Percentiles rank a stretch among this genome's conserved stretches.
Conservation (phyloP, 257 asterid genomes). For the Solanum verrucosum region DNA sequence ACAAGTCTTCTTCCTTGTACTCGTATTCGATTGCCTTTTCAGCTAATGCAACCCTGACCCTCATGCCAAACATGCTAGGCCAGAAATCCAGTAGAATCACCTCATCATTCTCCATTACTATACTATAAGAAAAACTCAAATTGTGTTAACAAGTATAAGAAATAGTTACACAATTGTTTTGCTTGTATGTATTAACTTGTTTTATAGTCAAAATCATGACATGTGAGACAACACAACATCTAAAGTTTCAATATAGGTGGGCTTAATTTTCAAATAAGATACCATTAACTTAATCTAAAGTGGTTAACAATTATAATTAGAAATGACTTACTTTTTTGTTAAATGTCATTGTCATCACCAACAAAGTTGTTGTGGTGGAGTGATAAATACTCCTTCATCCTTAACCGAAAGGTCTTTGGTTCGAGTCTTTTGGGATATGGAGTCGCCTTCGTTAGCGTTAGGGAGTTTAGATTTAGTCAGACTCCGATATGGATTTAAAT, state of each 20-base stretch:
- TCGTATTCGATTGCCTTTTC: neutral
- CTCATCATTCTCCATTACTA: neutral
- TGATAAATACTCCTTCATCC: fast-evolving
- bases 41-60: neutral
- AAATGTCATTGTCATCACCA: neutral
- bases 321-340: neutral
- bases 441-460: neutral
- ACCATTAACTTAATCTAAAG: no score
- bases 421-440: no score
- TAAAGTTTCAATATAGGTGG: neutral
- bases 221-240: neutral
- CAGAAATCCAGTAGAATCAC: constrained; percentile 6
- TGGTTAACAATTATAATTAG: neutral
- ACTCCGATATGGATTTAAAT: no score
- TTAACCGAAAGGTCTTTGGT: neutral
- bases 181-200: neutral
- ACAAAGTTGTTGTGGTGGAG: neutral
- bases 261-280: neutral
- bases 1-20: neutral
- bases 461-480: neutral
- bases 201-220: neutral
- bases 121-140: neutral
- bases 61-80: constrained; percentile 2
- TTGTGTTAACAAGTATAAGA: neutral
- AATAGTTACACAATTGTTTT: neutral